Evolutionary conservation across 148 eudicot species (phyloP), one percentile per base, ranked within the genome.

Genomic region (Amaranthus hypochondriacus): DNA sequence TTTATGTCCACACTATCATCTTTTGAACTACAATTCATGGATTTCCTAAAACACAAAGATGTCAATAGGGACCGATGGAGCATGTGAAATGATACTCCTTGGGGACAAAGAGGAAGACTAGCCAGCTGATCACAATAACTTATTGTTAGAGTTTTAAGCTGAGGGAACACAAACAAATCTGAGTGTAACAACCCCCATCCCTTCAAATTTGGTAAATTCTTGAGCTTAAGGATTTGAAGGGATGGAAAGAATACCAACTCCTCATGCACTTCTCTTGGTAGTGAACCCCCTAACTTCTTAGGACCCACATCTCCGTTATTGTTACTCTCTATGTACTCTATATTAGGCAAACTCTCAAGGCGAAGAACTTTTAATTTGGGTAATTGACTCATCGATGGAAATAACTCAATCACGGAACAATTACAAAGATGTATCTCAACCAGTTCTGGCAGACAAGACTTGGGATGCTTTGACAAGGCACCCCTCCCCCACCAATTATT

Each of bases 241-340:
- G 69, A 63, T 5, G 76, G 76, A 49, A 53, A 73, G 53, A 64
- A 66, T 3, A 28, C 12, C 18, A 47, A 46, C 5, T 39, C 70
- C 3, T n/a, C 53, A 28, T 28, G 39, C 1, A 2, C 39, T 28
- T 28, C 39, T 28, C 39, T 2, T 28, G 39, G 39, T 28, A 1
- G 39, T 28, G 39, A 28, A 28, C 39, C 39, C 39, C 39, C 39
- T 28, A 28, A 28, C 39, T 28, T 28, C 2, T 1, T 28, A 28
- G 39, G 39, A 28, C 39, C 39, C 39, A 2, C 39, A 28, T 28
- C 39, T 28, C 39, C 39, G 2, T 28, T 28, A 28, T 28, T 28
- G 39, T 28, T 28, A 15, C 7, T 12, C 15, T 12, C 60, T 56
- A 56, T 7, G 15, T 56, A 56, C 5, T 56, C 60, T 18, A 56